Evolutionary conservation across 352 stramenopile genomes (phyloP).

Genomic region (Phytopythium chamaehyphon): DNA sequence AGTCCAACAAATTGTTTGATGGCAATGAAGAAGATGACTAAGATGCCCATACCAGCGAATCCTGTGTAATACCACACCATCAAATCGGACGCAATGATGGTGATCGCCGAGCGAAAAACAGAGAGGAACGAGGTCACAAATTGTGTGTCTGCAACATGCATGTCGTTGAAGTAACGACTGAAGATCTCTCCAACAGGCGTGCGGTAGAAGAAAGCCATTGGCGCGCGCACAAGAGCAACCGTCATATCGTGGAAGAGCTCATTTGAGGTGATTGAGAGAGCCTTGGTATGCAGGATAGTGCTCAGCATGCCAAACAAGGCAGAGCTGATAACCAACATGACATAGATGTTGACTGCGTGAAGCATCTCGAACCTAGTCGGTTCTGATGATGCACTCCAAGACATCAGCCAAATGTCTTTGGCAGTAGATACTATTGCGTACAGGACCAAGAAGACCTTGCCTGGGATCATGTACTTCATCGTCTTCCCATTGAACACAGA

Average conservation of each 20-base stretch:
- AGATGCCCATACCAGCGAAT: slow-evolving; percentile 18
- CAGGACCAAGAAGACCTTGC: slow-evolving; percentile 26
- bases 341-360: slow-evolving; percentile 27
- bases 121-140: slow-evolving; percentile 24
- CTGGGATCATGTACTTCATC: slow-evolving; percentile 17
- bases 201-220: slow-evolving; percentile 41
- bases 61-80: slow-evolving; percentile 36
- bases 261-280: slow-evolving; percentile 28
- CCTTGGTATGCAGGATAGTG: slow-evolving; percentile 28
- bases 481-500: slow-evolving; percentile 8
- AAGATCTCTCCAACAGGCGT: slow-evolving; percentile 43
- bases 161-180: slow-evolving; percentile 40
- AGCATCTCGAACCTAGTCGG: slow-evolving; percentile 11
- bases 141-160: slow-evolving; percentile 22
- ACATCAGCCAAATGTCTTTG: slow-evolving; percentile 36
- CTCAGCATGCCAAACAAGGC: slow-evolving; percentile 24
- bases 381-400: slow-evolving; percentile 22
- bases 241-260: slow-evolving; percentile 45
- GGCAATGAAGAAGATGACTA: slow-evolving; percentile 34
- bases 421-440: slow-evolving; percentile 21
- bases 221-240: slow-evolving; percentile 27
- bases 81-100: slow-evolving; percentile 20
- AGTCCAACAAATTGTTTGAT: slow-evolving; percentile 30
- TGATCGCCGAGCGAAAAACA: slow-evolving; percentile 25
- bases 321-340: slow-evolving; percentile 27